A percentile compares a stretch with the other conserved stretches of the same genome.
Conservation (phyloP, 176 grass and related monocot genomes). For the Musa beccarii region DNA sequence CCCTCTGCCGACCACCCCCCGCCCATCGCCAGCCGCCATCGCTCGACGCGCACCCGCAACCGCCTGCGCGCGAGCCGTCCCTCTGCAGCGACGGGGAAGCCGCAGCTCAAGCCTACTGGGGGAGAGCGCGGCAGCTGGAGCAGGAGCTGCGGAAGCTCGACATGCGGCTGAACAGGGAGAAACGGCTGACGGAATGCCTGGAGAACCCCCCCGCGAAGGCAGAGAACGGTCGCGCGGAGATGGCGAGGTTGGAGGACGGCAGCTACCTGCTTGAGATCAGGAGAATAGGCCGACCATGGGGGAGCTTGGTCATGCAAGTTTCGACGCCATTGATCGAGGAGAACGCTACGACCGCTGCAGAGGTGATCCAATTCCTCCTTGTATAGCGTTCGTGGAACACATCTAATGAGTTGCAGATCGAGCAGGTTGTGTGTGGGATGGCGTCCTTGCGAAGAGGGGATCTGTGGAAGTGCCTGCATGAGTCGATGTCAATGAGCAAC, state of each 20-base stretch:
- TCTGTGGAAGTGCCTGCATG: slow-evolving; percentile 26
- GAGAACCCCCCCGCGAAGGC: background rate
- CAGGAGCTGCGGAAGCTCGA: slow-evolving; percentile 32
- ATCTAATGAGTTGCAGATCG: background rate
- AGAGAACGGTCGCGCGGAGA: background rate
- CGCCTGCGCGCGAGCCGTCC: slow-evolving; percentile 17
- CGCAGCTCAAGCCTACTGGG: background rate
- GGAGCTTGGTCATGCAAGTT: slow-evolving; percentile 44
- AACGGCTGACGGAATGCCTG: background rate
- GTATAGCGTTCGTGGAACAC: too few species aligned
- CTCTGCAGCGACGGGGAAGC: background rate
- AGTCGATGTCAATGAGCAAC: slow-evolving; percentile 41
- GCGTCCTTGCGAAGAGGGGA: slow-evolving; percentile 17
- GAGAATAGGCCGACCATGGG: slow-evolving; percentile 33
- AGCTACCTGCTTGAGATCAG: slow-evolving; percentile 46
- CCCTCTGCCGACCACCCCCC: slow-evolving; percentile 1
- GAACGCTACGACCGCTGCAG: slow-evolving; percentile 26
- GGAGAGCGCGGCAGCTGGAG: slow-evolving; percentile 27
- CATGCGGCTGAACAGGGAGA: background rate
- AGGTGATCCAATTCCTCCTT: slow-evolving; percentile 20
- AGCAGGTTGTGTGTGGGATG: slow-evolving; percentile 50
- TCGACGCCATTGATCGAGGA: slow-evolving; percentile 27
- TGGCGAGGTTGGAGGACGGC: slow-evolving; percentile 28
- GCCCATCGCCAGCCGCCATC: background rate
- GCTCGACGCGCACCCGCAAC: background rate